Conservation (phyloP, 768 basidiomycete genomes). For the Coprinellus micaceus region DNA sequence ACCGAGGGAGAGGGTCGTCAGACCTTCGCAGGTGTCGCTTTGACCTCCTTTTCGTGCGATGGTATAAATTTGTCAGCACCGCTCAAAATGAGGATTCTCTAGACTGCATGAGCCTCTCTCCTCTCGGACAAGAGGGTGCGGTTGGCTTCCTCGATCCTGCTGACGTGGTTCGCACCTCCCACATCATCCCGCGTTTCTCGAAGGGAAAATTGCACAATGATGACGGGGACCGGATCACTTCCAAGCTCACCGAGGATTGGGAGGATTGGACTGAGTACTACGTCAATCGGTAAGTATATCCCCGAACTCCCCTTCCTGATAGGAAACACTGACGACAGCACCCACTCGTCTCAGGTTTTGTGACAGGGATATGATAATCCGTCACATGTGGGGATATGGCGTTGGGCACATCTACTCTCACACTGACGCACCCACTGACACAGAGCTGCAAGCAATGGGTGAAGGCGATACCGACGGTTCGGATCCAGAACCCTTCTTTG, state of each 20-base stretch:
- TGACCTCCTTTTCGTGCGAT: neutral
- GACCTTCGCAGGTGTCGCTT: neutral
- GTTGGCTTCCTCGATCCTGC: slow-evolving; percentile 32
- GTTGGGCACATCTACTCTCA: neutral
- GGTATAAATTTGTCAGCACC: neutral
- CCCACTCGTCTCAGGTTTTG: neutral
- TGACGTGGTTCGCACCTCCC: slow-evolving; percentile 27
- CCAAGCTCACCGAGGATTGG: neutral
- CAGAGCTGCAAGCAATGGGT: neutral
- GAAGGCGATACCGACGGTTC: neutral
- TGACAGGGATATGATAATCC: neutral
- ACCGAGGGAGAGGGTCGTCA: neutral
- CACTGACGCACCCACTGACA: slow-evolving; percentile 6
- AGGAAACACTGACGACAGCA: slow-evolving; percentile 19
- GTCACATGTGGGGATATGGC: neutral
- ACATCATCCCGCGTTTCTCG: slow-evolving; percentile 16
- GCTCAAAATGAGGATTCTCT: slow-evolving; percentile 27
- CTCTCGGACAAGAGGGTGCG: slow-evolving; percentile 18
- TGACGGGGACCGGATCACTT: slow-evolving; percentile 26
- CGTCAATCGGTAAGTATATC: slow-evolving; percentile 14
- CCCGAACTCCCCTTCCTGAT: neutral
- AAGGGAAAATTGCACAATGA: neutral
- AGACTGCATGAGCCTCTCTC: slow-evolving; percentile 34
- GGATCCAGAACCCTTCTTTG: neutral
- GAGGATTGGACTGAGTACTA: slow-evolving; percentile 27